Conservation (phyloP, 345 rosid species). For the Aquilaria yunnanensis region DNA sequence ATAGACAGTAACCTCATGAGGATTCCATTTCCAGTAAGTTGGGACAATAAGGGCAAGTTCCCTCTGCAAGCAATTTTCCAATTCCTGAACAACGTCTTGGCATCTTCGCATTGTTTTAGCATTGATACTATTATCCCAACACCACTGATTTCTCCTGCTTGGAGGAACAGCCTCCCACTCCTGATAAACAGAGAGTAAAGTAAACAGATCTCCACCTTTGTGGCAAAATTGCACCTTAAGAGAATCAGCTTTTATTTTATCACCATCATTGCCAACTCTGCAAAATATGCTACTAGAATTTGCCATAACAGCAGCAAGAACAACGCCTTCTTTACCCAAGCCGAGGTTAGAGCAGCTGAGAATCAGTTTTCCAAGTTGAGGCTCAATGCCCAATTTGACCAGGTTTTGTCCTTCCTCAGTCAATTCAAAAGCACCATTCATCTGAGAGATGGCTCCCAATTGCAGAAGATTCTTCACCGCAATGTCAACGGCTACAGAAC, state of each 20-base stretch:
- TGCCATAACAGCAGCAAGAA: conserved; percentile 87
- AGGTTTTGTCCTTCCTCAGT: conserved; percentile 54
- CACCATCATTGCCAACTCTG: conserved; percentile 65
- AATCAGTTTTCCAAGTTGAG: conserved; percentile 82
- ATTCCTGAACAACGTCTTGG: conserved; percentile 64
- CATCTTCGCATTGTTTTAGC: conserved; percentile 94
- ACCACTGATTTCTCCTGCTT: conserved; percentile 65
- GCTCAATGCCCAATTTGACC: conserved; percentile 87
- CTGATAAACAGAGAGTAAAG: conserved; percentile 75
- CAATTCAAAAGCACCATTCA: conserved; percentile 41
- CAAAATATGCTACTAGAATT: conserved; percentile 89
- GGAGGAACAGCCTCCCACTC: conserved; percentile 59
- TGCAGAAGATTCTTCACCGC: conserved; percentile 71
- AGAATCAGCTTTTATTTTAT: conserved; percentile 72
- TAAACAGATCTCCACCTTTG: conserved; percentile 71
- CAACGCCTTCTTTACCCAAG: conserved; percentile 77
- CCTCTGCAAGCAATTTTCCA: conserved; percentile 56
- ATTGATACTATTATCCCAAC: conserved; percentile 91
- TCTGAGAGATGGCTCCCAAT: conserved; percentile 58
- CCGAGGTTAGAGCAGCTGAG: conserved; percentile 41
- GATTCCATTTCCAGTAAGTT: conserved; percentile 64
- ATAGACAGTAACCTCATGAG: conserved; percentile 28
- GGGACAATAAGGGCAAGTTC: conserved; percentile 60
- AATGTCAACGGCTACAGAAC: conserved; percentile 55
- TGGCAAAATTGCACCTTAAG: conserved; percentile 85